Conservation (phyloP, 352 stramenopile genomes). For the Paralagenidium karlingii region DNA sequence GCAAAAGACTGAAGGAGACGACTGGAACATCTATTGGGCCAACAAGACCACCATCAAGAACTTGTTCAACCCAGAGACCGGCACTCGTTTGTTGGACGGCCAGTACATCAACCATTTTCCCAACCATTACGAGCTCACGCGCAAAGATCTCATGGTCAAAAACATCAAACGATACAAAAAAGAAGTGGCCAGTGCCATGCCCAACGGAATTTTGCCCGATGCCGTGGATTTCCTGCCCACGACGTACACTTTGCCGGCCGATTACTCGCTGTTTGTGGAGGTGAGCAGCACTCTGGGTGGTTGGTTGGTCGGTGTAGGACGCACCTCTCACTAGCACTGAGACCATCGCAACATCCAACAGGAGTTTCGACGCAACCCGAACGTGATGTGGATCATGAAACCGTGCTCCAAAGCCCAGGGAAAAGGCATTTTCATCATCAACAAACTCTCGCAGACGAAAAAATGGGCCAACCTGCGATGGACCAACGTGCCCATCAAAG, state of each 20-base stretch:
- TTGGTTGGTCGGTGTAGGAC: no score
- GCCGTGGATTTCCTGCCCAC: constrained; percentile 73
- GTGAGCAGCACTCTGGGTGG: no score
- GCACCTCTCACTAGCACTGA: background rate
- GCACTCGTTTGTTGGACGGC: constrained; percentile 35
- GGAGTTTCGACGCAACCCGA: constrained; percentile 72
- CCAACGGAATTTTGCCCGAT: constrained; percentile 5
- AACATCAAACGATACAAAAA: constrained; percentile 88
- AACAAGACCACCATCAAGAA: constrained; percentile 80
- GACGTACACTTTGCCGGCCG: constrained; percentile 87
- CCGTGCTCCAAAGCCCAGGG: constrained; percentile 82
- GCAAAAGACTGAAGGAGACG: constrained; percentile 67
- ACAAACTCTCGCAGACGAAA: constrained; percentile 87
- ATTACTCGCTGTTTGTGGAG: constrained; percentile 92
- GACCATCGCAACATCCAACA: background rate
- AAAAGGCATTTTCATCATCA: constrained; percentile 91
- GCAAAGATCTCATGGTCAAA: constrained; percentile 91
- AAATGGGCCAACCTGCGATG: constrained; percentile 76
- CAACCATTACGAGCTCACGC: constrained; percentile 88
- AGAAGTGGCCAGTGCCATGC: constrained; percentile 19
- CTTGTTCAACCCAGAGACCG: constrained; percentile 83
- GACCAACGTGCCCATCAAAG: constrained; percentile 58
- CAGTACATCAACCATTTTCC: constrained; percentile 82
- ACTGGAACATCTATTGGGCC: constrained; percentile 93
- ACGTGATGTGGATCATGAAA: constrained; percentile 93